Evolutionary conservation across 2,329 filamentous ascomycete species (phyloP).

Genomic region (Claviceps citrina): DNA sequence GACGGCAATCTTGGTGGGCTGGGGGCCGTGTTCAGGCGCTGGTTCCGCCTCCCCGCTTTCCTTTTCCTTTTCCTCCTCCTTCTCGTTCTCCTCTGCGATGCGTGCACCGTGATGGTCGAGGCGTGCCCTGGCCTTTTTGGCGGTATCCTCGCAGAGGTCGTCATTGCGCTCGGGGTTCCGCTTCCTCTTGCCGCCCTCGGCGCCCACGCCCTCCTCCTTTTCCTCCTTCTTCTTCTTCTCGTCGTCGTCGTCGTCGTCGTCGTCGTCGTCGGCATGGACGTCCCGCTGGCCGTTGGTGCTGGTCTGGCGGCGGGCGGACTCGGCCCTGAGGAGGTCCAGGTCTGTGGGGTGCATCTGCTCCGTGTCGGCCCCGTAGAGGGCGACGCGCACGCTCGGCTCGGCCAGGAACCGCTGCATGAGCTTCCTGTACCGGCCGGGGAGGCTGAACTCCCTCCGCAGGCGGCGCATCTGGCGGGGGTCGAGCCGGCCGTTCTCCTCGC

Average conservation of each 20-base stretch:
- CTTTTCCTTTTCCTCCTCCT: too few relatives aligned
- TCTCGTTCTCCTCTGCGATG: too few relatives aligned
- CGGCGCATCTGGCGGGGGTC: constrained; percentile 80
- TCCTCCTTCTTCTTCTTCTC: constrained; percentile 9
- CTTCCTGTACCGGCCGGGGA: constrained; percentile 80
- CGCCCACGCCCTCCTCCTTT: constrained; percentile 7
- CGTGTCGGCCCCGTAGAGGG: constrained; percentile 50
- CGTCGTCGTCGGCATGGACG: too few relatives aligned
- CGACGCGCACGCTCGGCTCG: constrained; percentile 51
- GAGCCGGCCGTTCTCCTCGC: constrained; percentile 58
- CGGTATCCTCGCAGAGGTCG: constrained; percentile 1
- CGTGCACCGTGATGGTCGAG: too few relatives aligned
- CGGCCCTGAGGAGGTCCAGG: constrained; percentile 46
- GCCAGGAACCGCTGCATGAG: constrained; percentile 58
- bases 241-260: neutral
- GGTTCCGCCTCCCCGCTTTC: constrained; percentile 2
- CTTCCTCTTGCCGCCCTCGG: too few relatives aligned
- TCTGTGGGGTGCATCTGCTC: constrained; percentile 87
- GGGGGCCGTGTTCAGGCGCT: constrained; percentile 4
- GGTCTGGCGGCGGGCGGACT: neutral
- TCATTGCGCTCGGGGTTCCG: too few relatives aligned
- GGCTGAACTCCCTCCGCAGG: constrained; percentile 69
- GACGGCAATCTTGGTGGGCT: constrained; percentile 39
- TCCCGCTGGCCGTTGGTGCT: constrained; percentile 1
- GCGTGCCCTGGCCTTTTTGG: constrained; percentile 5